phyloP scores from a whole-genome alignment of 495 filamentous ascomycete genomes.

The Hapsidospora chrysogenum region DNA sequence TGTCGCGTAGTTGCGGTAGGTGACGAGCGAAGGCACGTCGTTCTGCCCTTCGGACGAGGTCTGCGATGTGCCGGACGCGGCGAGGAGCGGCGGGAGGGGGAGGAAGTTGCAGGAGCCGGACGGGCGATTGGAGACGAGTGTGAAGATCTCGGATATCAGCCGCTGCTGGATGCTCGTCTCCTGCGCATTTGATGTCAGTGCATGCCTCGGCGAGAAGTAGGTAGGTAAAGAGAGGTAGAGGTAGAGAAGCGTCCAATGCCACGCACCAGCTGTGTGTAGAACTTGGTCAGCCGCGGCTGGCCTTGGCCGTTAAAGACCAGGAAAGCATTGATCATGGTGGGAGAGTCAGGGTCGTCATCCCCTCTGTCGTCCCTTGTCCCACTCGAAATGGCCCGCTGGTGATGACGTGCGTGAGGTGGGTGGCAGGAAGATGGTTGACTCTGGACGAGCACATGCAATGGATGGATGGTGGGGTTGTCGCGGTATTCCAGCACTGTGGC shows the following conservation, averaged over 20 bases:
- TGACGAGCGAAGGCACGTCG: constrained; percentile 86
- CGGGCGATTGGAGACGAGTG: constrained; percentile 81
- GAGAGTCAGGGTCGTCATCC: not conserved
- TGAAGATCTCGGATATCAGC: constrained; percentile 93
- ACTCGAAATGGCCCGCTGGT: not conserved
- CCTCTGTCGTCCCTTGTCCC: too few species aligned
- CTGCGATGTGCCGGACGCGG: constrained; percentile 29
- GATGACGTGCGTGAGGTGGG: not conserved
- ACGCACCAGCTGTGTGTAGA: constrained; percentile 91
- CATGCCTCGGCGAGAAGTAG: not conserved
- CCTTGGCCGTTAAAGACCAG: constrained; percentile 98
- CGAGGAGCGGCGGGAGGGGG: constrained; percentile 39
- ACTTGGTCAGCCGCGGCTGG: constrained; percentile 91
- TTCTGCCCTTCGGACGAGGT: constrained; percentile 52
- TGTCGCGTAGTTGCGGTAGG: constrained; percentile 95
- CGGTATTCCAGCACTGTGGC: too few species aligned
- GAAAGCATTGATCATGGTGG: constrained; percentile 91
- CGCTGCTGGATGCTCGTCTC: constrained; percentile 91
- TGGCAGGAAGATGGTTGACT: not conserved
- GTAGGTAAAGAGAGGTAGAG: not conserved
- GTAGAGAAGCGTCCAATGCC: constrained; percentile 1
- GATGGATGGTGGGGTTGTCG: too few species aligned
- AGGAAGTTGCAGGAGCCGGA: constrained; percentile 92
- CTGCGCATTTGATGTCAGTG: constrained; percentile 27
- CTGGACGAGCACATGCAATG: too few species aligned